phyloP scores from a whole-genome alignment of 179 eudicot species.

The Silene coronaria region DNA sequence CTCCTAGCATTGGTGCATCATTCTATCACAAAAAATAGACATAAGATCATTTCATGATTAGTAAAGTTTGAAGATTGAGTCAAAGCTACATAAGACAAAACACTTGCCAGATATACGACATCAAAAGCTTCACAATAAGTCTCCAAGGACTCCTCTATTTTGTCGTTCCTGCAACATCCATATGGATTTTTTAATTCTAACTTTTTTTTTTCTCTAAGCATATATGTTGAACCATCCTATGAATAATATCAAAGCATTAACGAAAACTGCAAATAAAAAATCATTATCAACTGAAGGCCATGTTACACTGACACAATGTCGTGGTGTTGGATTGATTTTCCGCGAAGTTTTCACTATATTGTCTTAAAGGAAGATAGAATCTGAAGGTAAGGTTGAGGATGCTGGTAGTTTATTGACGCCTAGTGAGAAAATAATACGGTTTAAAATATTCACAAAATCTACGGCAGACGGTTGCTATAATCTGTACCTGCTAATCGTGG shows the following conservation, averaged over 20 bases:
- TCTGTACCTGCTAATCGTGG: not conserved
- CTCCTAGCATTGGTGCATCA: constrained; percentile 73
- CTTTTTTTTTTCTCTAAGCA: not conserved
- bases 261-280: not conserved
- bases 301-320: not conserved
- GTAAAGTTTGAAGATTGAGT: not conserved
- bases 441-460: not conserved
- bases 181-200: not conserved
- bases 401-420: too few species aligned
- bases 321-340: too few species aligned
- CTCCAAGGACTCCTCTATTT: constrained; percentile 57
- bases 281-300: not conserved
- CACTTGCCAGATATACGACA: constrained; percentile 68
- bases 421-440: too few species aligned
- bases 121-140: constrained; percentile 68
- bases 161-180: constrained; percentile 64
- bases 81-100: constrained; percentile 6
- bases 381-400: too few species aligned
- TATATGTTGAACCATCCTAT: not conserved
- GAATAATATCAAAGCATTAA: not conserved
- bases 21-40: constrained; percentile 39
- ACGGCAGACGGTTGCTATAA: not conserved
- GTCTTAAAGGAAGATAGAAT: too few species aligned
- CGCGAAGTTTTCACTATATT: too few species aligned
- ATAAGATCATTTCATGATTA: not conserved